A percentile compares a stretch with the other conserved stretches of the same genome.
These are phyloP conservation scores for Camellia granthamiana DNA, from an alignment of 148 eudicot species.

Conservation along the genomic window DNA sequence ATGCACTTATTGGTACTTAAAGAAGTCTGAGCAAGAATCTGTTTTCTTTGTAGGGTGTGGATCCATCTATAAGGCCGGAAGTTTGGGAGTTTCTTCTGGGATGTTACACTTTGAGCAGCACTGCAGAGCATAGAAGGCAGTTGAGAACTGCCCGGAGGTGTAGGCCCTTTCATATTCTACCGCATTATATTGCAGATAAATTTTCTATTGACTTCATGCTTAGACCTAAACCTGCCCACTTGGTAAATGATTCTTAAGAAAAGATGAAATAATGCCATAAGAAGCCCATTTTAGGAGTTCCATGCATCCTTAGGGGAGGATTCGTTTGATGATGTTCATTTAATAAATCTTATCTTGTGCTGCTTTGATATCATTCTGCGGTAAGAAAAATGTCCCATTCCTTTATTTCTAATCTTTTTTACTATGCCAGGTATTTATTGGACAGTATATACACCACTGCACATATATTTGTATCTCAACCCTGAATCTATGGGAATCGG, in stretches of 20 bases:
- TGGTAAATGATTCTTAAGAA: neutral
- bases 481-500: neutral
- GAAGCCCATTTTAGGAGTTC: slow-evolving; percentile 4
- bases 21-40: neutral
- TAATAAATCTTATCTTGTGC: neutral
- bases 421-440: neutral
- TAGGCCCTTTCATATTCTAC: slow-evolving; percentile 18
- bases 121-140: slow-evolving; percentile 62
- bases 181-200: neutral
- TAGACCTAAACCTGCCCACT: neutral
- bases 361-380: neutral
- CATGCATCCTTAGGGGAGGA: neutral
- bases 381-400: neutral
- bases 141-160: slow-evolving; percentile 92
- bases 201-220: neutral
- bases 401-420: neutral
- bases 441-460: neutral
- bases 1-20: no score
- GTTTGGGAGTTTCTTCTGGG: slow-evolving; percentile 99
- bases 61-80: slow-evolving; percentile 95
- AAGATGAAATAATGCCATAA: neutral
- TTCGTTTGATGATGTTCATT: neutral
- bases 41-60: slow-evolving; percentile 61
- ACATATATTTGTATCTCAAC: neutral
- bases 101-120: slow-evolving; percentile 86